Base-by-base conservation (phyloP, 345 rosid species). In the Geranium brycei region DNA sequence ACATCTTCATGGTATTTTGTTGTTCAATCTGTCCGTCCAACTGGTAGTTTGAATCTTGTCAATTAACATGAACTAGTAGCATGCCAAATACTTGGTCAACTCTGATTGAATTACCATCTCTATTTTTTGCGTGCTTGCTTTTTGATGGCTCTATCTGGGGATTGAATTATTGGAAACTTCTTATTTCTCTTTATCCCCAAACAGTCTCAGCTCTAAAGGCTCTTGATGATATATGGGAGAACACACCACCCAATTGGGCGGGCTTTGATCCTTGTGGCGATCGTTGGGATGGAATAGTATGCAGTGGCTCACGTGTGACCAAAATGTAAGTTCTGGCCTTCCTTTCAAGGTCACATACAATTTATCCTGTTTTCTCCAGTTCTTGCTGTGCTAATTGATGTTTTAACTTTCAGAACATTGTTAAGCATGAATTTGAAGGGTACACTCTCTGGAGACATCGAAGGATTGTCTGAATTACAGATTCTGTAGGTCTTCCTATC, bases 201-300 rank as follows among this genome's bases (percentile, higher is more conserved):
- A 59, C 85, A 91, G 98, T 47, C 57, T 1, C 32, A 73, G 76
- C 63, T 4, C 64, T 91, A 72, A 64, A 19, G 1, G 68, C 80
- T 60, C 61, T 91, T 32, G 77, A 56, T 74, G 55, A 0, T 47
- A 41, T 6, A n/a, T 85, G 91, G 96, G 18, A 73, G 31, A 80
- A 67, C 19, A 13, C 51, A 35, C 98, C 96, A 28, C 74, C 87
- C 32, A 65, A 31, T 62, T 91, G 98, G 98, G 59, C 10, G 17
- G 84, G 85, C 3, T 0, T 60, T 18, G 96, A 91, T 73, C 98
- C 98, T 71, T 91, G 98, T 71, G 83, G 83, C 70, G 68, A 56
- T 64, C 38, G 38, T 0, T 91, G 98, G 98, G 87, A 70, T 0
- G 98, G 98, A 61, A 81, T 89, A 65, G 23, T 11, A 16, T 91